Base-by-base conservation (phyloP, 257 asterid species). In the Nicotiana obtusifolia region DNA sequence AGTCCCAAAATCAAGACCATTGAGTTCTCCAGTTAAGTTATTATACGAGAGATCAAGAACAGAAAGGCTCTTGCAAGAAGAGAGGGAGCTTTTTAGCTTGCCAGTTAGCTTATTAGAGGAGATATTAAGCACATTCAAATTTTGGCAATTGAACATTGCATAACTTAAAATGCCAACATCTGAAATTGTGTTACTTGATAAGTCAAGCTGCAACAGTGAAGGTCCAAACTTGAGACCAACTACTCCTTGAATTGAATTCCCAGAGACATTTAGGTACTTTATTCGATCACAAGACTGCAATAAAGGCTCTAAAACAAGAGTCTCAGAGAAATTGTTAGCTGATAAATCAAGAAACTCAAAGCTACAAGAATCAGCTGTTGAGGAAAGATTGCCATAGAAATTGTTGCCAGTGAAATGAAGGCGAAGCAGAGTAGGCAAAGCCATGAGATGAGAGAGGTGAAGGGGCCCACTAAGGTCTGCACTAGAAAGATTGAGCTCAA, bases 281-380 rank as follows among this genome's bases (percentile, higher is more conserved):
- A 95, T 87, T 5, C 71, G 82, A 53, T 65, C 78, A 83, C 99
- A 93, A 47, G 91, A 82, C 53, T 24, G 35, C 81, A 93, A 60
- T 69, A 87, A 76, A 44, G 89, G 77, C 66, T 92, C 92, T 15
- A 79, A 84, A 41, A 79, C 90, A 24, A 93, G 86, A 47, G 91
- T 85, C 31, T 90, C 91, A 0, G 99, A 89, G 81, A 93, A 88
- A 71, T 66, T 82, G 73, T 95, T 95, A 83, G 68, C 30, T n/a
- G 98, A 93, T 16, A 95, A 84, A 87, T 95, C 99, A 37, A 95
- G 88, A 80, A 83, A 85, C 88, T 90, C 91, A 59, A 95, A 87
- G 84, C 88, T 84, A 87, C 99, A 95, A 41, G 88, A 87, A 26
- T 67, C 76, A 26, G 87, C 41, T 30, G 82, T 47, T 24, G 84